A percentile compares a stretch with the other conserved stretches of the same genome.
These are phyloP conservation scores for Coelastrella sp. DNA, from an alignment of 139 green algal genomes.

Conservation along the genomic window DNA sequence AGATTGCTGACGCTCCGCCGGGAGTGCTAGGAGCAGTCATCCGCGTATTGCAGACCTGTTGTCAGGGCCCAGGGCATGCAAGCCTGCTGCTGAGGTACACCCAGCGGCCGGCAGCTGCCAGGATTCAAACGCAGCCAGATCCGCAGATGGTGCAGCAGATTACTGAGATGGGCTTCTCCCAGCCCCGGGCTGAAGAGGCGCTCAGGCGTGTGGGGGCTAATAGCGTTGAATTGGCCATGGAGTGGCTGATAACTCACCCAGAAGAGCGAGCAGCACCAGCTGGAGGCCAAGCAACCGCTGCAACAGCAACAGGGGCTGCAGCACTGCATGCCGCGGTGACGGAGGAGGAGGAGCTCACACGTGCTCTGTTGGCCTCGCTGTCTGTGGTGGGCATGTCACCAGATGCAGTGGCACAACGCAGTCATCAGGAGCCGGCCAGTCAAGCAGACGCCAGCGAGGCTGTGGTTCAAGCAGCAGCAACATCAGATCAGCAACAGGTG, in stretches of 20 bases:
- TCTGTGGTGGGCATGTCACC: slow-evolving; percentile 33
- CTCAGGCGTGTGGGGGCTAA: slow-evolving; percentile 80
- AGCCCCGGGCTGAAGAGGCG: slow-evolving; percentile 75
- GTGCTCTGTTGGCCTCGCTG: slow-evolving; percentile 67
- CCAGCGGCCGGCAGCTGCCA: not conserved
- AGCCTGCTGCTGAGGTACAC: slow-evolving; percentile 30
- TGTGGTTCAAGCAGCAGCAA: not conserved
- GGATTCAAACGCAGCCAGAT: slow-evolving; percentile 52
- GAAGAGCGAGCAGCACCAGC: slow-evolving; percentile 61
- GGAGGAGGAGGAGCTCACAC: slow-evolving; percentile 58
- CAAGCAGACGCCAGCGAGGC: slow-evolving; percentile 7
- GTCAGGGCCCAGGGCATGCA: slow-evolving; percentile 51
- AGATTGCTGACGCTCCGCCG: slow-evolving; percentile 46
- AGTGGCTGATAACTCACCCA: slow-evolving; percentile 93
- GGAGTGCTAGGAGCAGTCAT: slow-evolving; percentile 62
- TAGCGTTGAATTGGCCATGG: slow-evolving; percentile 92
- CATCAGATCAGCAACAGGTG: not conserved
- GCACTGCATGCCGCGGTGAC: not conserved
- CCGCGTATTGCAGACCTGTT: slow-evolving; percentile 69
- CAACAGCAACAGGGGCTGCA: slow-evolving; percentile 7
- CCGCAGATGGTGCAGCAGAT: slow-evolving; percentile 71
- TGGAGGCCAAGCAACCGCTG: slow-evolving; percentile 20
- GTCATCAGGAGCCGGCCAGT: slow-evolving; percentile 12
- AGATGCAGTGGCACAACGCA: slow-evolving; percentile 41
- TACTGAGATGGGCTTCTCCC: slow-evolving; percentile 94